Evolutionary conservation across 2,329 filamentous ascomycete species (phyloP), one percentile per base, ranked within the genome.

Genomic region (Trichothecium roseum): DNA sequence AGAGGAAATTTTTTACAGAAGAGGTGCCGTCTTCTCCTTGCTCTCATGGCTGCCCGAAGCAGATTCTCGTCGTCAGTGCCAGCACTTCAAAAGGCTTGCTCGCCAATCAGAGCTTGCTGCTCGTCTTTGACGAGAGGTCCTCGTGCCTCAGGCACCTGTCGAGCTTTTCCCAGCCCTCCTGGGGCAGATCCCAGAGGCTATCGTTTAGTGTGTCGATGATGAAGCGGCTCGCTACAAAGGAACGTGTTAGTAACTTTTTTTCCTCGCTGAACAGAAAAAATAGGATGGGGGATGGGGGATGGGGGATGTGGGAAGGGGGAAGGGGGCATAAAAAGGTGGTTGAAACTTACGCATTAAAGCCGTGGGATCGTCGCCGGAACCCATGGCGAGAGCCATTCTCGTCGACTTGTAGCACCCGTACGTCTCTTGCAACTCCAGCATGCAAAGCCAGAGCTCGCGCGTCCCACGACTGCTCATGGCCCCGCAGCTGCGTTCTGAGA

Each of bases 381-480:
- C 57, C 12, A 66, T 47, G 1, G 66, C 66, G 29, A 68, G 54
- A 33, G 65, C 62, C 46, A 69, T 67, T 22, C 66, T 51, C 12
- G 65, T 62, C 14, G 65, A 69, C 18, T 62, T 66, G 42, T 69
- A 69, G 50, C 66, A 69, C 5, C 60, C 60, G 35, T 65, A 69
- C 5, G 51, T 55, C 40, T 55, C 52, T 46, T 69, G 66, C 8
- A 69, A 52, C 32, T 62, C 57, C 3, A 69, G 54, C 66, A 69
- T 69, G 42, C 64, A 65, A 33, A 53, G 48, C 66, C 66, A 69
- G 3, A 69, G 46, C 26, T 60, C 56, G 15, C 55, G 50, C 4
- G 57, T 63, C 39, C 64, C 61, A 20, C 62, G 56, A 17, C 47
- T 45, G 17, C 44, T 54, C 52, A 61, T 52, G 42, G 43, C 45